Evolutionary conservation across 176 grass and related monocot species (phyloP).

Genomic region (Eleusine indica): DNA sequence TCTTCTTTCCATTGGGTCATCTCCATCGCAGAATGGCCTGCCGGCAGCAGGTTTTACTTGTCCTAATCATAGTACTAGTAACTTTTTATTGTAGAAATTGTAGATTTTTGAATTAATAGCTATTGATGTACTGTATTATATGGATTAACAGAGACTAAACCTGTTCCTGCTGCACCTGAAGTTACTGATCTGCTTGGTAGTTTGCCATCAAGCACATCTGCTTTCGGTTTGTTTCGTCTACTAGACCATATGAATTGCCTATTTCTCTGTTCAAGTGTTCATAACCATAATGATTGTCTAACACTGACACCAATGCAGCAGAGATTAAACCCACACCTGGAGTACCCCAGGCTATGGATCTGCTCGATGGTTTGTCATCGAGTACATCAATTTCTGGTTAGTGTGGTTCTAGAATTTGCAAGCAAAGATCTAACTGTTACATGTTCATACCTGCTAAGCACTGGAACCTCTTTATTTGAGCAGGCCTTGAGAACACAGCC

Average conservation of each 20-base stretch:
- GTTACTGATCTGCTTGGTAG: slow-evolving; percentile 76
- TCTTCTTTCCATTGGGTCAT: slow-evolving; percentile 89
- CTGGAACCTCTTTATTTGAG: slow-evolving; percentile 39
- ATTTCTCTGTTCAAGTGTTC: slow-evolving; percentile 35
- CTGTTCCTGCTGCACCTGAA: slow-evolving; percentile 56
- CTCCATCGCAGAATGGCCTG: slow-evolving; percentile 65
- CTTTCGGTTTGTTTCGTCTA: slow-evolving; percentile 57
- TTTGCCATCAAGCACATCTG: slow-evolving; percentile 65
- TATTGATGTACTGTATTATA: slow-evolving; percentile 29
- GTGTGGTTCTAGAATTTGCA: slow-evolving; percentile 40
- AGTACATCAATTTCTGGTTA: slow-evolving; percentile 67
- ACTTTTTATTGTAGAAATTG: slow-evolving; percentile 14
- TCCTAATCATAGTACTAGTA: slow-evolving; percentile 51
- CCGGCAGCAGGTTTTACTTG: slow-evolving; percentile 35
- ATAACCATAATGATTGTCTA: slow-evolving; percentile 28
- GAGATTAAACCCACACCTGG: slow-evolving; percentile 49
- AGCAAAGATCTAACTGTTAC: slow-evolving; percentile 1
- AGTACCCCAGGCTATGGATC: slow-evolving; percentile 59
- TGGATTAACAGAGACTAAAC: slow-evolving; percentile 46
- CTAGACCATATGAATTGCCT: slow-evolving; percentile 7
- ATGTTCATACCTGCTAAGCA: not conserved
- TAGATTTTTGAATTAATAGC: slow-evolving; percentile 12
- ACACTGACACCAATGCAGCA: slow-evolving; percentile 32
- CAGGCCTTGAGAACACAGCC: slow-evolving; percentile 57
- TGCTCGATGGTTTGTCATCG: slow-evolving; percentile 75